Evolutionary conservation across 306 rosid species (phyloP).

Genomic region (Inga leiocalycina): DNA sequence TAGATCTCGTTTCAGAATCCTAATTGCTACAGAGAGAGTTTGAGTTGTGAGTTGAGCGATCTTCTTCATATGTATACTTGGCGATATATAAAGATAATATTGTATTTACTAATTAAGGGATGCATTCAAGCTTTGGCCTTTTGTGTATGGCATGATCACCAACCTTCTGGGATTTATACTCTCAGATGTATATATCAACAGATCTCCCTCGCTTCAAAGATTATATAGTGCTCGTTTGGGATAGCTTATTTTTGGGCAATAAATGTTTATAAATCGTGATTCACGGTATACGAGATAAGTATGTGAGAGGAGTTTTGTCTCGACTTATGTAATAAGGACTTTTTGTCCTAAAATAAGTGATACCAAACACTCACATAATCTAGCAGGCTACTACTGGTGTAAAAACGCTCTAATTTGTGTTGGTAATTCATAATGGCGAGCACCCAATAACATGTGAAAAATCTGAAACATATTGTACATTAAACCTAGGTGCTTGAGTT

Average conservation of each 20-base stretch:
- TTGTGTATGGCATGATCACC: not conserved
- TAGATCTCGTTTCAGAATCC: constrained; percentile 23
- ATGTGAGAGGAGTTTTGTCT: too few species aligned
- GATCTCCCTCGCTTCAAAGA: not conserved
- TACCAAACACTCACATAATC: too few species aligned
- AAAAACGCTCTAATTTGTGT: not conserved
- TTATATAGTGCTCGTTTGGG: too few species aligned
- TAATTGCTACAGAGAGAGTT: not conserved
- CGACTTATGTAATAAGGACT: too few species aligned
- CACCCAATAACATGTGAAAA: not conserved
- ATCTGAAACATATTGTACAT: not conserved
- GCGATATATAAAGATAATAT: not conserved
- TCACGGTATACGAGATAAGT: too few species aligned
- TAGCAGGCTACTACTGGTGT: not conserved
- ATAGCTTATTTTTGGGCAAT: too few species aligned
- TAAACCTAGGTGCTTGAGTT: constrained; percentile 13
- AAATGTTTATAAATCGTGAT: too few species aligned
- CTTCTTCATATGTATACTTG: not conserved
- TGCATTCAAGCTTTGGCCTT: not conserved
- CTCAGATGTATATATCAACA: constrained; percentile 23
- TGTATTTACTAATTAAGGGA: not conserved
- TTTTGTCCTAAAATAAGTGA: too few species aligned
- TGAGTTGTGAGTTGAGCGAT: not conserved
- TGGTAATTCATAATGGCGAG: not conserved
- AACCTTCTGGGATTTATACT: not conserved